These are phyloP conservation scores for Tylopilus cervinicoccineus DNA, from an alignment of 768 basidiomycete genomes.

Conservation along the genomic window DNA sequence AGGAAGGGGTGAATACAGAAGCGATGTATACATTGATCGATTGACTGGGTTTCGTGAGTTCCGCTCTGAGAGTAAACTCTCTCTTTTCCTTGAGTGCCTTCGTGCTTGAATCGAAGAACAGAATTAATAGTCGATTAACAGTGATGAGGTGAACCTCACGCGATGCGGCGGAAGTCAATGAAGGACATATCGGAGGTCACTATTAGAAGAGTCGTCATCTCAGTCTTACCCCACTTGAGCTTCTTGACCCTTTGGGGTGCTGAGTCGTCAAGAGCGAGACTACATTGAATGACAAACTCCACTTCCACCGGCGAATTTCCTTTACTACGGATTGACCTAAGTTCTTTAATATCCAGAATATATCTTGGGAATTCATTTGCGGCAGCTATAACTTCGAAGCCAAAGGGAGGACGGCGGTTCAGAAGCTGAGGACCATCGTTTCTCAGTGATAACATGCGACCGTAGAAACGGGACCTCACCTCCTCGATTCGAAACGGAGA, in stretches of 20 bases:
- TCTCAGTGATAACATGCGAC: conserved; percentile 2
- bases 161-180: conserved; percentile 76
- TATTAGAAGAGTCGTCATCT: conserved; percentile 71
- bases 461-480: conserved; percentile 33
- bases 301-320: conserved; percentile 54
- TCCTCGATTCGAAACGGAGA: conserved; percentile 60
- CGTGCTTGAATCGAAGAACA: conserved; percentile 44
- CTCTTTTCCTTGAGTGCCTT: conserved; percentile 58
- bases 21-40: conserved; percentile 53
- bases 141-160: conserved; percentile 38
- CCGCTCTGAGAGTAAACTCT: conserved; percentile 54
- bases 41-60: conserved; percentile 76
- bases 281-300: conserved; percentile 56
- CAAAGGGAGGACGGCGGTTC: conserved; percentile 73
- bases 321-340: conserved; percentile 36
- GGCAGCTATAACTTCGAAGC: conserved; percentile 59
- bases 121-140: conserved; percentile 2
- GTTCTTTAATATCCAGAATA: conserved; percentile 47
- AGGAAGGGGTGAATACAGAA: conserved; percentile 43
- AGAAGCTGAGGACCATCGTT: conserved; percentile 48
- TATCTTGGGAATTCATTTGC: conserved; percentile 68
- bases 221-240: conserved; percentile 39
- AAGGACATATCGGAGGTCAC: conserved; percentile 71
- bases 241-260: conserved; percentile 41
- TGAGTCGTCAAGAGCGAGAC: conserved; percentile 35